Evolutionary conservation across 1,284 basidiomycete genomes (phyloP).

Genomic region (Melampsora americana): DNA sequence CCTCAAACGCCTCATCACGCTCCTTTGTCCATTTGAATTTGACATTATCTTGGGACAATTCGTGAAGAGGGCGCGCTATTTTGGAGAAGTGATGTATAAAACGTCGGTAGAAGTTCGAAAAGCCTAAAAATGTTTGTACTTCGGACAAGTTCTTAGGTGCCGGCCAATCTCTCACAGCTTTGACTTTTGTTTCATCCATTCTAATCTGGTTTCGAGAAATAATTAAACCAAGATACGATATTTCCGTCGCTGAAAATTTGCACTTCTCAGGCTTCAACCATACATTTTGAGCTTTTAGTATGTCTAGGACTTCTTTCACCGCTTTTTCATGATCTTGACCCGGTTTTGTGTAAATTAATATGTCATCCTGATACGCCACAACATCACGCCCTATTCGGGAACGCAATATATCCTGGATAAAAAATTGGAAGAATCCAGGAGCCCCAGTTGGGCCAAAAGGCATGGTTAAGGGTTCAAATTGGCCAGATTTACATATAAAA

Average conservation of each 20-base stretch:
- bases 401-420: neutral
- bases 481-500: no score
- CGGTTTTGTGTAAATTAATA: neutral
- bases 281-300: no score
- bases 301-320: neutral
- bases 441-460: no score
- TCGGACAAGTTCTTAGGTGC: no score
- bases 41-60: neutral
- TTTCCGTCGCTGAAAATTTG: no score
- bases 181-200: no score
- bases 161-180: no score
- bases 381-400: neutral
- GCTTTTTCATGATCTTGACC: no score
- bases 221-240: no score
- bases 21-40: neutral
- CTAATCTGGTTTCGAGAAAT: no score
- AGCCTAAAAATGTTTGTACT: neutral
- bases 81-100: neutral
- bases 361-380: neutral
- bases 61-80: neutral
- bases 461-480: no score
- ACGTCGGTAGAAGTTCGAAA: neutral
- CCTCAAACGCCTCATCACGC: neutral
- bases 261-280: no score
- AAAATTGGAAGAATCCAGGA: neutral